phyloP scores from a whole-genome alignment of 176 grass and related monocot species.

The Paspalum vaginatum region DNA sequence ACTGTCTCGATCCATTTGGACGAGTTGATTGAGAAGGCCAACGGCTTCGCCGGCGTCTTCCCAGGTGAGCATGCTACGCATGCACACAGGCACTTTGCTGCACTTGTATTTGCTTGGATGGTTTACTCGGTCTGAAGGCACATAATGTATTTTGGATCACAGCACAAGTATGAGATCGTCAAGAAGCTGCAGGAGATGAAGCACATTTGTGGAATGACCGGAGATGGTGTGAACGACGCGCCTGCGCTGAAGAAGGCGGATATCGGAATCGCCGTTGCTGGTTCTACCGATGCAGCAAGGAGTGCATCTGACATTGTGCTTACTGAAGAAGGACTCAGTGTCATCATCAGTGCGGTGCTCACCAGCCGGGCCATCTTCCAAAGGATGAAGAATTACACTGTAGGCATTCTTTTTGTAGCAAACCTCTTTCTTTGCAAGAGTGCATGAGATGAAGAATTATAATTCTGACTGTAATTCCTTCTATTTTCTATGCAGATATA shows the following conservation, averaged over 20 bases:
- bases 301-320: constrained; percentile 95
- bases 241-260: constrained; percentile 94
- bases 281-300: constrained; percentile 87
- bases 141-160: constrained; percentile 19
- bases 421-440: background rate
- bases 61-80: constrained; percentile 45
- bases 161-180: constrained; percentile 97
- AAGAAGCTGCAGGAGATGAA: constrained; percentile 89
- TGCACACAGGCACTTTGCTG: background rate
- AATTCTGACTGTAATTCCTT: constrained; percentile 14
- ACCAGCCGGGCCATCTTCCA: constrained; percentile 93
- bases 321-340: constrained; percentile 79
- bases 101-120: background rate
- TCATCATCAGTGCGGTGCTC: constrained; percentile 95
- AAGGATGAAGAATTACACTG: constrained; percentile 99
- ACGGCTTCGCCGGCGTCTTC: constrained; percentile 95
- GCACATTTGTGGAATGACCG: constrained; percentile 97
- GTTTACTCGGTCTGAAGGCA: background rate
- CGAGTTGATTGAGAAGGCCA: constrained; percentile 90
- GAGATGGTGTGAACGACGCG: constrained; percentile 95
- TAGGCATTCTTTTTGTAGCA: constrained; percentile 30
- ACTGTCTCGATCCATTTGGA: constrained; percentile 62
- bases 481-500: constrained; percentile 67
- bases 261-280: constrained; percentile 91
- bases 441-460: background rate